Evolutionary conservation across 805 yeast genomes (phyloP).

Genomic region (Dipodascus albidus): DNA sequence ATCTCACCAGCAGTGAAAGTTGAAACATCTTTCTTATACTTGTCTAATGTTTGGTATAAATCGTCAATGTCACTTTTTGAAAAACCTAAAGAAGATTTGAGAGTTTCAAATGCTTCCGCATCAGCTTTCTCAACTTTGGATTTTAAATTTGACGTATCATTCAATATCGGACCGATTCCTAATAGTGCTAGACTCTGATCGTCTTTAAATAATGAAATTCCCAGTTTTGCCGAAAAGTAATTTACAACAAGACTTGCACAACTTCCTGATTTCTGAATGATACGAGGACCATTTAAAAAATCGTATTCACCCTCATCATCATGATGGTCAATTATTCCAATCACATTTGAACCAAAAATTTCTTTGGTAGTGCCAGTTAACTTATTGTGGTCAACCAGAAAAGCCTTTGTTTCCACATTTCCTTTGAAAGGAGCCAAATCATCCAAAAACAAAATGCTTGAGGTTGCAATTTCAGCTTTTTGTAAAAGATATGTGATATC

Average conservation of each 20-base stretch:
- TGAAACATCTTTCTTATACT: conserved; percentile 48
- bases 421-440: conserved; percentile 36
- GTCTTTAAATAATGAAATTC: conserved; percentile 8
- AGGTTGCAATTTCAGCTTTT: conserved; percentile 34
- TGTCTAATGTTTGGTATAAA: conserved; percentile 27
- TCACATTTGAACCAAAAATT: conserved; percentile 31
- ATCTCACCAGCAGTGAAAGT: conserved; percentile 54
- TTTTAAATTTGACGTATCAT: conserved; percentile 64
- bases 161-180: conserved; percentile 53
- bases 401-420: conserved; percentile 27
- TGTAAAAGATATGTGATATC: conserved; percentile 53
- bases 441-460: conserved; percentile 51
- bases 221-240: conserved; percentile 30
- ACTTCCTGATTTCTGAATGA: conserved; percentile 57
- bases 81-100: conserved; percentile 18
- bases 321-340: conserved; percentile 79
- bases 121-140: conserved; percentile 53
- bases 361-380: conserved; percentile 38
- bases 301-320: conserved; percentile 46
- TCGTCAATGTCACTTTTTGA: conserved; percentile 12
- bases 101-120: conserved; percentile 30
- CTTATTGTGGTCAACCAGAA: conserved; percentile 76
- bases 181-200: conserved; percentile 29
- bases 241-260: conserved; percentile 67
- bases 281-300: conserved; percentile 31